A percentile compares a stretch with the other conserved stretches of the same genome.
Evolutionary conservation across 305 asterid genomes (phyloP).

Genomic region (Plantago lanceolata): DNA sequence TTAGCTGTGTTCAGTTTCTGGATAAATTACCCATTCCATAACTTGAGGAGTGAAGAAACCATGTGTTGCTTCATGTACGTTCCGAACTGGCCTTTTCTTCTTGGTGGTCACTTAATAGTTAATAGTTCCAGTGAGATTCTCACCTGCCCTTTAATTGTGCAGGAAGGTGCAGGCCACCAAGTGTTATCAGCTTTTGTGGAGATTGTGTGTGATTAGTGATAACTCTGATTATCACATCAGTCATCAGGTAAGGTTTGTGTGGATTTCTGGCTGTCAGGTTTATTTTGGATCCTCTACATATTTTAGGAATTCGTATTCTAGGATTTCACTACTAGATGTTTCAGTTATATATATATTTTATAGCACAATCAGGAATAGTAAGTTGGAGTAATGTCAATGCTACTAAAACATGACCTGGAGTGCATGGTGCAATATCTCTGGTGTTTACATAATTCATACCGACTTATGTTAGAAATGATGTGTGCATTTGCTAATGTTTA

Average conservation of each 20-base stretch:
- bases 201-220: constrained; percentile 92
- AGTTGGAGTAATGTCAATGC: no score
- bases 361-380: neutral
- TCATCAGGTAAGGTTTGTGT: constrained; percentile 54
- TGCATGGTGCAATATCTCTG: neutral
- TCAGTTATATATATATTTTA: no score
- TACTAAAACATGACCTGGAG: neutral
- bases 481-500: neutral
- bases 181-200: constrained; percentile 93
- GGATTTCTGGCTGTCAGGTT: constrained; percentile 2
- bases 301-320: constrained; percentile 9
- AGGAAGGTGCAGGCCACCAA: constrained; percentile 99
- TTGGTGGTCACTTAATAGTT: constrained; percentile 4
- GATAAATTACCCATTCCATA: constrained; percentile 77
- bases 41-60: constrained; percentile 91
- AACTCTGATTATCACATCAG: constrained; percentile 90
- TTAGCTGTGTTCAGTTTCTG: neutral
- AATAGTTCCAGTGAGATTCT: constrained; percentile 4
- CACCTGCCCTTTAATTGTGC: constrained; percentile 21
- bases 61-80: constrained; percentile 87
- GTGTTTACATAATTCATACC: neutral
- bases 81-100: constrained; percentile 1
- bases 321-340: no score
- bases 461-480: neutral
- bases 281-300: constrained; percentile 5